A percentile compares a stretch with the other conserved stretches of the same genome.
Evolutionary conservation across 2,329 filamentous ascomycete genomes (phyloP).

Genomic region (Chrysosphaeria jannelii): DNA sequence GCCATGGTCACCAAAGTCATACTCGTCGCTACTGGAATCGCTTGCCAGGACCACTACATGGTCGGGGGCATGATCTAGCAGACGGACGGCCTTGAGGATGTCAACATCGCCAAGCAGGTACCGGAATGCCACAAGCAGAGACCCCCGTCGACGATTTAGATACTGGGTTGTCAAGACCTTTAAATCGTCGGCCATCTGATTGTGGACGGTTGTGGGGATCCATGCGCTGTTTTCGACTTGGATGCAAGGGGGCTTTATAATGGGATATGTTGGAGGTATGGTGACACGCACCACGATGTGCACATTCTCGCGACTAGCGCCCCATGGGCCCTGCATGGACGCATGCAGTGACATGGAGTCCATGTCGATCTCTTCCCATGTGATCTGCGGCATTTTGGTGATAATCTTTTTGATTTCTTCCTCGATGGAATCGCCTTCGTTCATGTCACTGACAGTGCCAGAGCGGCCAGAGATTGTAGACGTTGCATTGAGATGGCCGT

Average conservation of each 20-base stretch:
- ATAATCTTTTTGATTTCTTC: conserved; percentile 33
- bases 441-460: conserved; percentile 28
- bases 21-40: conserved; percentile 1
- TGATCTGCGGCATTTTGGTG: conserved; percentile 29
- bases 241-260: conserved; percentile 24
- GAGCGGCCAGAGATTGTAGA: no score
- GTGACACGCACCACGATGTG: conserved; percentile 30
- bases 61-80: conserved; percentile 23
- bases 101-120: conserved; percentile 33
- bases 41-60: no score
- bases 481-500: conserved; percentile 15
- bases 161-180: conserved; percentile 24
- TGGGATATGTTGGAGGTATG: conserved; percentile 28
- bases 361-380: conserved; percentile 33
- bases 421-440: conserved; percentile 28
- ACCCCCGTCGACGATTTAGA: conserved; percentile 25
- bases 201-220: conserved; percentile 24
- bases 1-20: conserved; percentile 41
- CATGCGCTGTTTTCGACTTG: conserved; percentile 28
- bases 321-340: conserved; percentile 36
- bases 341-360: conserved; percentile 25
- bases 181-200: conserved; percentile 21
- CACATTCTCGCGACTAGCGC: conserved; percentile 21
- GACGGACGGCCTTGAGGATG: conserved; percentile 25
- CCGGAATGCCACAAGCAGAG: conserved; percentile 27